Conservation (phyloP, 768 basidiomycete species). For the Lenzites betulinus region DNA sequence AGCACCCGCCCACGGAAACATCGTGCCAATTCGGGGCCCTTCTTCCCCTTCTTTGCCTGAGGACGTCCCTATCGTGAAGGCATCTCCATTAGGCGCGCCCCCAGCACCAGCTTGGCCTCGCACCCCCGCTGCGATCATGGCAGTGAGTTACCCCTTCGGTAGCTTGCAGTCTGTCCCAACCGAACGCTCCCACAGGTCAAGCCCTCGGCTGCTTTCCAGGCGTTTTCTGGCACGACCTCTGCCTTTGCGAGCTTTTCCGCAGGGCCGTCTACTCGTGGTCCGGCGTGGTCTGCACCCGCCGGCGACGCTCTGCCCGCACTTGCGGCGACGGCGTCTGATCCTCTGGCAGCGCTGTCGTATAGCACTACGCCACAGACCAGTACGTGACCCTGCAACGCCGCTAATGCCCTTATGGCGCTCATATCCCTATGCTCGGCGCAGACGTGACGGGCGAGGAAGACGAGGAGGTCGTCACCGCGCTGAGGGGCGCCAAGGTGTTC, state of each 20-base stretch:
- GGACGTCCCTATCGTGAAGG: background rate
- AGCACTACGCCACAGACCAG: slow-evolving; percentile 16
- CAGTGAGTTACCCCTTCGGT: background rate
- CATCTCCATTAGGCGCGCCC: background rate
- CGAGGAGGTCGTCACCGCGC: slow-evolving; percentile 55
- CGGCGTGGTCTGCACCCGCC: slow-evolving; percentile 14
- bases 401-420: background rate
- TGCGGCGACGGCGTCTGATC: slow-evolving; percentile 1
- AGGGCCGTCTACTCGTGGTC: background rate
- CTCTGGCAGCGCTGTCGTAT: slow-evolving; percentile 23
- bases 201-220: slow-evolving; percentile 27
- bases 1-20: background rate
- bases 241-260: slow-evolving; percentile 14
- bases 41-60: background rate
- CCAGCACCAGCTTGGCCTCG: background rate
- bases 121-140: background rate
- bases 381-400: background rate
- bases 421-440: slow-evolving; percentile 20
- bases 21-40: background rate
- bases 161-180: no score
- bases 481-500: slow-evolving; percentile 63
- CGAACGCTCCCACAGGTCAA: slow-evolving; percentile 14
- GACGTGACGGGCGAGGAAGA: slow-evolving; percentile 67
- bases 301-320: background rate
- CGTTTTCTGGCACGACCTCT: slow-evolving; percentile 24